Evolutionary conservation across 345 rosid genomes (phyloP), one percentile per base, ranked within the genome.

Genomic region (Angophora floribunda): DNA sequence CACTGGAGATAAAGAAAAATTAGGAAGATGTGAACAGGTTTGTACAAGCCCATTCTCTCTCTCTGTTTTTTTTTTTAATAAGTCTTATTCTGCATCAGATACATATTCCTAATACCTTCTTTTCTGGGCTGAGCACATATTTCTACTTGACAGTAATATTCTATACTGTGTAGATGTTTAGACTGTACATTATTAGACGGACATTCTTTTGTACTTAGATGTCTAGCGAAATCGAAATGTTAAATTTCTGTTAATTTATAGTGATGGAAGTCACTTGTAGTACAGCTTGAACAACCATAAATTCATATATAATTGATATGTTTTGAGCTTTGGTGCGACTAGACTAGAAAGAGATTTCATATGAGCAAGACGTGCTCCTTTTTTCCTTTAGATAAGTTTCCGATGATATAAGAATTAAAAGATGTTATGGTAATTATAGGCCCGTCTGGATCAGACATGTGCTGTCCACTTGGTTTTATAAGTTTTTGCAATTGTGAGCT

Each of bases 1-100:
- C 91, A 95, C 86, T 63, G 98, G 99, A 90, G 99, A 97, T 78
- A 95, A 91, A 90, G 96, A 95, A 24, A 96, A 95, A 92, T 92
- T 97, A 85, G 99, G 99, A 90, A 97, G 93, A 93, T 97, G 99
- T 87, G 99, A 97, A 91, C 95, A 91, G 96, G 99, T 97, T 84
- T 85, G 89, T 91, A 53, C 41, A 59, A 26, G 30, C 65, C 65
- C 6, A 10, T 59, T 24, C 13, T 57, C 21, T 24, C 9, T 36
- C 41, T 36, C 41, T 36, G 41, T 36, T 36, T 36, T 36, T 36
- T 36, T 57, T 22, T 52, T 57, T 57, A 57, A 57, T 22, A 10
- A 59, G n/a, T 11, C 9, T 10, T 59, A 24, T 59, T 59, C 53
- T 52, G 2, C 53, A 14, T 52, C 53, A 52, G 17, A 52, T 52